Conservation (phyloP, 108 stramenopile genomes). For the Cyclotella cryptica region DNA sequence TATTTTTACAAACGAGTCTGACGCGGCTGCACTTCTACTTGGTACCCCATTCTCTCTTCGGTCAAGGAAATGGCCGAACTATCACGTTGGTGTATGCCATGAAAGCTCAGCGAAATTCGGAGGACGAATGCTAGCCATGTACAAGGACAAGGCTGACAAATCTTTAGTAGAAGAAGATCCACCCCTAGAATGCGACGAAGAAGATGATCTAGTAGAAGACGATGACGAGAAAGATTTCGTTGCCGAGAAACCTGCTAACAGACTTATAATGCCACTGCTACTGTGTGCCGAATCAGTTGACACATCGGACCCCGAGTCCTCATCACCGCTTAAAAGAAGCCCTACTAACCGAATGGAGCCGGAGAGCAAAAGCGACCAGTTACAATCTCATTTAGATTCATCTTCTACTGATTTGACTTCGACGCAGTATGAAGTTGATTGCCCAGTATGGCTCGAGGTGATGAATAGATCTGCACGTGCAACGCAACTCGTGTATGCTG, state of each 20-base stretch:
- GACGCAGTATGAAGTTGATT: slow-evolving; percentile 60
- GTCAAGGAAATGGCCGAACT: slow-evolving; percentile 80
- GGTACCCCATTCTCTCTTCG: slow-evolving; percentile 76
- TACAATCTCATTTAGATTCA: background rate
- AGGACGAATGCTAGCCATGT: slow-evolving; percentile 85
- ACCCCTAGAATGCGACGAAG: slow-evolving; percentile 35
- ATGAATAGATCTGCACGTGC: slow-evolving; percentile 78
- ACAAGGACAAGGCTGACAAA: slow-evolving; percentile 54
- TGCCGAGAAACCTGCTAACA: slow-evolving; percentile 36
- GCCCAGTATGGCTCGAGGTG: slow-evolving; percentile 88
- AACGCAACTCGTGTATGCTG: slow-evolving; percentile 78
- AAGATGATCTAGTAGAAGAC: slow-evolving; percentile 57
- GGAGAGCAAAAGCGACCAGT: background rate
- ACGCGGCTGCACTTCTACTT: slow-evolving; percentile 56
- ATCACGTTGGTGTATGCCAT: slow-evolving; percentile 74
- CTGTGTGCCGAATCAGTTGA: slow-evolving; percentile 24
- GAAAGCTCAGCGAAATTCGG: slow-evolving; percentile 83
- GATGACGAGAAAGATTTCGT: slow-evolving; percentile 53
- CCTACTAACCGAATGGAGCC: background rate
- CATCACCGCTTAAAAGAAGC: slow-evolving; percentile 8
- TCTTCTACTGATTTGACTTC: background rate
- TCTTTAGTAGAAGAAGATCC: slow-evolving; percentile 37
- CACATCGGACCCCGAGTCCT: slow-evolving; percentile 2
- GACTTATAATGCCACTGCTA: slow-evolving; percentile 44
- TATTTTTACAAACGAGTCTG: slow-evolving; percentile 55